Percentiles rank a stretch among this genome's conserved stretches.
These are phyloP conservation scores for Cetraspora pellucida DNA, from an alignment of 192 early-diverging fungal species.

Conservation along the genomic window DNA sequence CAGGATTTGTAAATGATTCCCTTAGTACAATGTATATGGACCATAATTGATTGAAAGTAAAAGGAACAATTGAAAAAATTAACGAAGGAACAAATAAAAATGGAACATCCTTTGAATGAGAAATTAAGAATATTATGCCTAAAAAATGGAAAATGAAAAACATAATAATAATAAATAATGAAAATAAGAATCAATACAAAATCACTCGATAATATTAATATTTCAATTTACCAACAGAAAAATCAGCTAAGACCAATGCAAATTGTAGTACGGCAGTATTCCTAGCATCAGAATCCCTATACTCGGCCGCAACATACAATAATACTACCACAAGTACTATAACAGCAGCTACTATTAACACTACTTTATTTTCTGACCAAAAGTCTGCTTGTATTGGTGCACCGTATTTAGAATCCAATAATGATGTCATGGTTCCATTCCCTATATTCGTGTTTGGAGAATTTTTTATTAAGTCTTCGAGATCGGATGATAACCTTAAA, in stretches of 20 bases:
- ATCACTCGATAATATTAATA: neutral
- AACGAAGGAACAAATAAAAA: constrained; percentile 1
- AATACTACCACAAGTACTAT: neutral
- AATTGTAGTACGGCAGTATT: constrained; percentile 3
- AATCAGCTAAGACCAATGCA: neutral
- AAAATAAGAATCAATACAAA: neutral
- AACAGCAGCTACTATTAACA: neutral
- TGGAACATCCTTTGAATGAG: constrained; percentile 4
- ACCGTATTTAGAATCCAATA: constrained; percentile 4
- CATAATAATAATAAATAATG: neutral
- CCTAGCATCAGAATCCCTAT: neutral
- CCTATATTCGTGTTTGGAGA: neutral
- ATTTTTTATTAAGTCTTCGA: neutral
- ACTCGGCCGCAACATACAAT: neutral
- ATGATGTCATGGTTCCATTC: neutral
- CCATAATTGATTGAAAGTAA: neutral
- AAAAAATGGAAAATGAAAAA: neutral
- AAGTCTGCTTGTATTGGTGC: neutral
- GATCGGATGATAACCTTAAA: neutral
- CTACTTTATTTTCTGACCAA: neutral
- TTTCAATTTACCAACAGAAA: neutral
- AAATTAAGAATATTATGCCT: neutral
- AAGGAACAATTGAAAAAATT: neutral
- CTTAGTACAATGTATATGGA: neutral
- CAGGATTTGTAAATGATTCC: neutral